Conservation (phyloP, 495 filamentous ascomycete species). For the Tuber indicum region DNA sequence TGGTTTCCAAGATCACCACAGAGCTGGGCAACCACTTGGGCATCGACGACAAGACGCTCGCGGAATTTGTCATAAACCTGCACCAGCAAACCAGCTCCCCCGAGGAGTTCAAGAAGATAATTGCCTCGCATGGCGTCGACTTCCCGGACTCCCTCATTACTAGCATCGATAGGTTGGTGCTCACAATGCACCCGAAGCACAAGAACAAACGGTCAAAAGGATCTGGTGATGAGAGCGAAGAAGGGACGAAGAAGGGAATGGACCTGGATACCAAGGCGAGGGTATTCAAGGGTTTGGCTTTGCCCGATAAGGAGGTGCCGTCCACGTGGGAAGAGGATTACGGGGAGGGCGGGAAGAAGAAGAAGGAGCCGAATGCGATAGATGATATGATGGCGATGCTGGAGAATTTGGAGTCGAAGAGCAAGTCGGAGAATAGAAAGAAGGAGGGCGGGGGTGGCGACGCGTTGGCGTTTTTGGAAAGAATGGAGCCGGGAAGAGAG, state of each 20-base stretch:
- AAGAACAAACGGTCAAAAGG: constrained; percentile 40
- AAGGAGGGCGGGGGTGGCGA: constrained; percentile 31
- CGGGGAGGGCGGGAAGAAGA: constrained; percentile 44
- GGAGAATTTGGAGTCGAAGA: constrained; percentile 74
- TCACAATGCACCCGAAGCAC: constrained; percentile 79
- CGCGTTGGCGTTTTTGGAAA: constrained; percentile 37
- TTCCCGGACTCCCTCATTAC: constrained; percentile 85
- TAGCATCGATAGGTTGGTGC: constrained; percentile 79
- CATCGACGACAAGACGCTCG: constrained; percentile 85
- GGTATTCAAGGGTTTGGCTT: constrained; percentile 80
- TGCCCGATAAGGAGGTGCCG: constrained; percentile 68
- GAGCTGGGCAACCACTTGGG: constrained; percentile 93
- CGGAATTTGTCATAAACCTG: constrained; percentile 90
- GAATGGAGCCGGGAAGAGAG: constrained; percentile 24
- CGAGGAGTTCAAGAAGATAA: constrained; percentile 62
- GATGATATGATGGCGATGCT: constrained; percentile 91
- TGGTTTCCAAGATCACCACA: constrained; percentile 89
- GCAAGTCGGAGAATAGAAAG: constrained; percentile 43
- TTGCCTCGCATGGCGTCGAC: constrained; percentile 71
- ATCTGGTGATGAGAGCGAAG: constrained; percentile 44
- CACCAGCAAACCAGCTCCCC: constrained; percentile 66
- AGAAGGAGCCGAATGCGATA: constrained; percentile 53
- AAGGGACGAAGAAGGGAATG: constrained; percentile 45
- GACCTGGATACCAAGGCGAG: constrained; percentile 59
- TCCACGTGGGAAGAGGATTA: constrained; percentile 50